Evolutionary conservation across 352 stramenopile species (phyloP), one percentile per base, ranked within the genome.

Genomic region (Globisporangium spiculum): DNA sequence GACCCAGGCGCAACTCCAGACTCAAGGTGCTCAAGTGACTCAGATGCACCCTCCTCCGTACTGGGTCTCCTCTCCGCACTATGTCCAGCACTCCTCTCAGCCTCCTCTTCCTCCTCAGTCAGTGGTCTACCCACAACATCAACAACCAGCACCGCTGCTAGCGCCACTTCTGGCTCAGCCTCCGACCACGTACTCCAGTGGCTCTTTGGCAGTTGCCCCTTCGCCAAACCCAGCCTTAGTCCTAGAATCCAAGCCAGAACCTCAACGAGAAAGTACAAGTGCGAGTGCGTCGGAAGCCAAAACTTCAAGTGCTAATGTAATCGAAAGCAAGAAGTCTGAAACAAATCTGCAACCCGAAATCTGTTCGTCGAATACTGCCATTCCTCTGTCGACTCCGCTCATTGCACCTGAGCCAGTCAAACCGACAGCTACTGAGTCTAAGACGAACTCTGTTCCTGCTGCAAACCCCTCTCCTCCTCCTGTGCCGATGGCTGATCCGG

Each of bases 1-100:
- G 48, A 56, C 68, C 14, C 75, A 82, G 32, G 27, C 36, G 22
- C 67, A 63, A 26, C 24, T 59, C 41, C 74, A 52, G 69, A 30
- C 60, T 73, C 70, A 73, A 53, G 6, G 71, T 27, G 2, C 72
- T 5, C 56, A 61, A 27, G 56, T 10, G 20, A 30, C 58, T 75
- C 62, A 27, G 10, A 10, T 50, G 14, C 68, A 59, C 10, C 48
- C 41, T 44, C 44, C 55, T 24, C 55, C 53, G 4, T 71, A 67
- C 32, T 71, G 60, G 66, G 41, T 52, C 0, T 24, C 66, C 7
- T 71, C 66, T 30, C 60, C 66, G 1, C 53, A 71, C 16, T 50
- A 68, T 14, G 22, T n/a, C 1, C 36, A 60, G 4, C 38, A 63
- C 20, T 10, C 6, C 9, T 2, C 16, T 46, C 18, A 20, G 2